phyloP scores from a whole-genome alignment of 352 stramenopile species.

The Phytophthora constricta region DNA sequence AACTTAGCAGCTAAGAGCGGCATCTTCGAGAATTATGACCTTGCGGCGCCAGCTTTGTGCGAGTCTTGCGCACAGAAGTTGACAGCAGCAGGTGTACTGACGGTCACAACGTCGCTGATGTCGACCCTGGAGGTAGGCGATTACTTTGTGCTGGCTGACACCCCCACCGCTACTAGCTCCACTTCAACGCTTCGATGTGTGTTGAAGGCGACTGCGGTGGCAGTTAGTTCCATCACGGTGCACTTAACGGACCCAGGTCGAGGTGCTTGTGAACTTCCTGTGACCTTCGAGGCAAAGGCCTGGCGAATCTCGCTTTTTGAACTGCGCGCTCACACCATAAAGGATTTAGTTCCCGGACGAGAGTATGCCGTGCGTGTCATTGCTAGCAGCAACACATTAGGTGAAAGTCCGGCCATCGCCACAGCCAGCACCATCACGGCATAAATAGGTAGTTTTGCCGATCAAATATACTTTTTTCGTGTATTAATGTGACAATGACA shows the following conservation, averaged over 20 bases:
- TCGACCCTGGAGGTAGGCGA: slow-evolving; percentile 24
- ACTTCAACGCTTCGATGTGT: slow-evolving; percentile 49
- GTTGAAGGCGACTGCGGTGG: slow-evolving; percentile 36
- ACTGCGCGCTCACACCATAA: slow-evolving; percentile 60
- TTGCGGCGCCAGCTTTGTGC: slow-evolving; percentile 48
- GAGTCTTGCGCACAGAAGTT: slow-evolving; percentile 67
- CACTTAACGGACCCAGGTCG: slow-evolving; percentile 25
- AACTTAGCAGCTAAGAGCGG: slow-evolving; percentile 50
- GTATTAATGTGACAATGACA: too few species aligned
- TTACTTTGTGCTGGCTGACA: slow-evolving; percentile 79
- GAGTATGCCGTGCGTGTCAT: slow-evolving; percentile 75
- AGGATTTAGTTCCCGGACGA: slow-evolving; percentile 63
- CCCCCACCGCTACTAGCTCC: slow-evolving; percentile 18
- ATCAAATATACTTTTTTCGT: slow-evolving; percentile 3
- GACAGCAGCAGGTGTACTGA: slow-evolving; percentile 36
- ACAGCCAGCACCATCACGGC: slow-evolving; percentile 32
- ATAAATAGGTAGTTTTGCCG: background rate
- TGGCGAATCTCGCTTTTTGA: slow-evolving; percentile 73
- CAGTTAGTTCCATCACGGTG: slow-evolving; percentile 37
- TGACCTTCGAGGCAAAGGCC: slow-evolving; percentile 55
- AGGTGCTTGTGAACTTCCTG: slow-evolving; percentile 50
- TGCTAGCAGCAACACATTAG: slow-evolving; percentile 39
- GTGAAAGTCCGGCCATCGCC: slow-evolving; percentile 48
- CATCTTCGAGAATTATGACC: slow-evolving; percentile 34
- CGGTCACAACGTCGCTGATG: slow-evolving; percentile 45